Conservation (phyloP, 495 filamentous ascomycete genomes). For the Glutinoglossum americanum region DNA sequence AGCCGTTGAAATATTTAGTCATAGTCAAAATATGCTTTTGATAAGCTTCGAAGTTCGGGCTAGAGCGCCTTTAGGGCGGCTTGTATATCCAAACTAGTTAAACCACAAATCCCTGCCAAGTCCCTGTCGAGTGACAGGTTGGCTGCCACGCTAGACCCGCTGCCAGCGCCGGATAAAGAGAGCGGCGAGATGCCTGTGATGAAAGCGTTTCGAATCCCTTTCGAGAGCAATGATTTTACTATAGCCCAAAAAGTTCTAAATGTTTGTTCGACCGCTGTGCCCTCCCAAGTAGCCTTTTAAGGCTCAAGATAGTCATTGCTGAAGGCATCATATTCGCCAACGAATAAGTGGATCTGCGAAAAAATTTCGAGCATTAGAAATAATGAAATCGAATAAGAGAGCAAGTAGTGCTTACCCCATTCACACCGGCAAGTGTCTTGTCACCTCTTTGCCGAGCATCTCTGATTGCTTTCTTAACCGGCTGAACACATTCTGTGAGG, state of each 20-base stretch:
- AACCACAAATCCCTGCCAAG: background rate
- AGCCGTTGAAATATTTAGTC: background rate
- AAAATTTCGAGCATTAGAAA: background rate
- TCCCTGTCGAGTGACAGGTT: background rate
- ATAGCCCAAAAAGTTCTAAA: background rate
- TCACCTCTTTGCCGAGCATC: background rate
- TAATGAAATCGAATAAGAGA: background rate
- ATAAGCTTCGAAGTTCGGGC: background rate
- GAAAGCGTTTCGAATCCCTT: background rate
- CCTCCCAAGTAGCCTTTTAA: background rate
- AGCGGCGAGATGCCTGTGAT: background rate
- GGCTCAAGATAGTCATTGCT: background rate
- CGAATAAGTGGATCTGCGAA: background rate
- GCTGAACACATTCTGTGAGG: background rate
- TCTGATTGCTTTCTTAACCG: background rate
- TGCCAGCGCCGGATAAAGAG: background rate
- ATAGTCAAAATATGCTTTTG: background rate
- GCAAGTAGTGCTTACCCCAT: background rate
- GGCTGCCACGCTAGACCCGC: background rate
- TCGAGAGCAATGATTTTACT: background rate
- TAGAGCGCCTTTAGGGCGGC: background rate
- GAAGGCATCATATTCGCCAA: background rate
- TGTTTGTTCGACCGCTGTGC: background rate
- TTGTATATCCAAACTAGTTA: background rate
- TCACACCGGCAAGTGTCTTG: background rate